Evolutionary conservation across 345 rosid species (phyloP), one percentile per base, ranked within the genome.

Genomic region (Gossypium anomalum): DNA sequence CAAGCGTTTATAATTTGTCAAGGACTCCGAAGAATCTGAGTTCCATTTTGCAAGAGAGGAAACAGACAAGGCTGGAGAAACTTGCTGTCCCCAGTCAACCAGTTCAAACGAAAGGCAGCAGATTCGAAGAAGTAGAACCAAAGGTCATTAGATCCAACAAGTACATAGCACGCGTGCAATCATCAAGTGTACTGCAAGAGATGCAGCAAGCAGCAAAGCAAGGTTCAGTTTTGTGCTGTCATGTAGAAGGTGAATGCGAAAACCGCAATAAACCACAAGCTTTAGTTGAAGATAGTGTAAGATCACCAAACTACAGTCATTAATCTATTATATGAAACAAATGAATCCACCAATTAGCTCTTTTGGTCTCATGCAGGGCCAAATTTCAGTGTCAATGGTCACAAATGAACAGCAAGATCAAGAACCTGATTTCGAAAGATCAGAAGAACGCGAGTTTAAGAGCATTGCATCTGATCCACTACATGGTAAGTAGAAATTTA

Each of bases 221-320:
- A 55, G 82, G 79, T 76, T 75, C 89, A 49, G 67, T 59, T 43
- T 76, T 79, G 2, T 53, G n/a, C 67, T 23, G 38, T 77, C 72
- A 78, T 2, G 22, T 44, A 0, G 78, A 73, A 48, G 79, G 70
- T 29, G 80, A 81, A 67, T 29, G 72, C 76, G 78, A 29, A 81
- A 68, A 73, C 56, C 69, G 72, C 2, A 62, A 80, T 44, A 82
- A 81, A 75, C 64, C 76, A 72, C 77, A 72, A 76, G 80, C 67
- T 48, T 78, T 68, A 76, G 77, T 60, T 76, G 60, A 62, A 55
- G 85, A 79, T 63, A 76, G 71, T 29, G 98, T 93, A 87, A 89
- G 90, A 60, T 53, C 72, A 68, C 55, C 45, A 65, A 56, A 20
- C 78, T 49, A 43, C 74, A 55, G 47, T 66, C 71, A 45, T 60